Percentiles rank a stretch among this genome's conserved stretches.
phyloP scores from a whole-genome alignment of 495 filamentous ascomycete species.

The Neohortaea acidophila region DNA sequence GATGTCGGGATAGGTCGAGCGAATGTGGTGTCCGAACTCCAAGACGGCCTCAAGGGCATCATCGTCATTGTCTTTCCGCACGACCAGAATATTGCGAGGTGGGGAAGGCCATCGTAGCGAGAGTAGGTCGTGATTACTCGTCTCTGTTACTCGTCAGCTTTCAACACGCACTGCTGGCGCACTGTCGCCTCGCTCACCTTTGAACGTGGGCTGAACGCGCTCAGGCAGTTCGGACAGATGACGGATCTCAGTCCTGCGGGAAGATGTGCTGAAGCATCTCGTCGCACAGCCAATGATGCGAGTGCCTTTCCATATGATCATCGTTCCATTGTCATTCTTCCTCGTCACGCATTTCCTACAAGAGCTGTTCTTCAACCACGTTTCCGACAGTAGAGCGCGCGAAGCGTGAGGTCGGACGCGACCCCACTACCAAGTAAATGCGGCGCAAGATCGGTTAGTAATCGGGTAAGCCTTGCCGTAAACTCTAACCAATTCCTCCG shows the following conservation, averaged over 20 bases:
- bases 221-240: slow-evolving; percentile 37
- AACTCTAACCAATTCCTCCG: too few relatives aligned
- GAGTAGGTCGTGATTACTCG: slow-evolving; percentile 46
- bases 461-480: too few relatives aligned
- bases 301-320: too few relatives aligned
- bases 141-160: slow-evolving; percentile 30
- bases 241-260: slow-evolving; percentile 31
- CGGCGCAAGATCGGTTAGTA: too few relatives aligned
- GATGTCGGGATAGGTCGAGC: slow-evolving; percentile 61
- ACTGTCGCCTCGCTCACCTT: slow-evolving; percentile 30
- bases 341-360: too few relatives aligned
- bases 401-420: too few relatives aligned
- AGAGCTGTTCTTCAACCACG: too few relatives aligned
- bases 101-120: slow-evolving; percentile 79
- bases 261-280: slow-evolving; percentile 34
- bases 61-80: slow-evolving; percentile 68
- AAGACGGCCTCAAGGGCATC: slow-evolving; percentile 56
- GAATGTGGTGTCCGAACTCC: slow-evolving; percentile 69
- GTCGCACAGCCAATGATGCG: too few relatives aligned
- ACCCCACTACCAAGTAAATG: too few relatives aligned
- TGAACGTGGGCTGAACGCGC: slow-evolving; percentile 38
- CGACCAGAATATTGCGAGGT: slow-evolving; percentile 75
- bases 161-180: too few relatives aligned
- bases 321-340: too few relatives aligned
- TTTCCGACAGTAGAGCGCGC: too few relatives aligned